Conservation (phyloP, 768 basidiomycete genomes). For the Termitomyces titanicus region DNA sequence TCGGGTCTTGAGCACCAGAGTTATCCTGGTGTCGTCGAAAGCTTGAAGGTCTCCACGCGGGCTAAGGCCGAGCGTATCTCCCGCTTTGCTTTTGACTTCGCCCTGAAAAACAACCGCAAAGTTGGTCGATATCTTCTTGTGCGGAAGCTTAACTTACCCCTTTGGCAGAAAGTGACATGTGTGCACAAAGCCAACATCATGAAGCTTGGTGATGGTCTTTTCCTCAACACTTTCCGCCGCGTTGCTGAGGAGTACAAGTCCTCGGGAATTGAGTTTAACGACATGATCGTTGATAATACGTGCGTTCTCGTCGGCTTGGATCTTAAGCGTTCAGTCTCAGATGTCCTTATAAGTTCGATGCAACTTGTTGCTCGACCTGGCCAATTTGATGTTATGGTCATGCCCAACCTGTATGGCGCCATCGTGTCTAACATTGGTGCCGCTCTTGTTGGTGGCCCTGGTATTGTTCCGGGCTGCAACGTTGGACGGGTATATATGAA, state of each 20-base stretch:
- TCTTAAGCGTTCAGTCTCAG: constrained; percentile 1
- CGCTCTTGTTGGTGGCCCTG: constrained; percentile 96
- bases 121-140: constrained; percentile 32
- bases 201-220: constrained; percentile 99
- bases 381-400: constrained; percentile 99
- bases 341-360: constrained; percentile 69
- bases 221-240: constrained; percentile 96
- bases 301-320: constrained; percentile 29
- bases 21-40: constrained; percentile 98
- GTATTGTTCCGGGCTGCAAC: constrained; percentile 97
- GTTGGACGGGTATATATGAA: constrained; percentile 73
- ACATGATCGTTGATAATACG: constrained; percentile 99
- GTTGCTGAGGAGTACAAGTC: constrained; percentile 96
- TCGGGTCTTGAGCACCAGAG: constrained; percentile 98
- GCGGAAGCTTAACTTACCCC: not conserved
- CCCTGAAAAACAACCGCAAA: constrained; percentile 97
- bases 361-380: constrained; percentile 94
- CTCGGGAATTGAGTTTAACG: constrained; percentile 87
- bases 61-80: constrained; percentile 95
- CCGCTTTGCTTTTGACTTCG: constrained; percentile 98
- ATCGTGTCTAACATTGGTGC: constrained; percentile 99
- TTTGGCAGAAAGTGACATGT: constrained; percentile 90
- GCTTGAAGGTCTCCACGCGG: constrained; percentile 93
- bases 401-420: constrained; percentile 96
- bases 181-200: constrained; percentile 99